A percentile compares a stretch with the other conserved stretches of the same genome.
Conservation (phyloP, 1,139 yeast genomes). For the Torulaspora globosa region DNA sequence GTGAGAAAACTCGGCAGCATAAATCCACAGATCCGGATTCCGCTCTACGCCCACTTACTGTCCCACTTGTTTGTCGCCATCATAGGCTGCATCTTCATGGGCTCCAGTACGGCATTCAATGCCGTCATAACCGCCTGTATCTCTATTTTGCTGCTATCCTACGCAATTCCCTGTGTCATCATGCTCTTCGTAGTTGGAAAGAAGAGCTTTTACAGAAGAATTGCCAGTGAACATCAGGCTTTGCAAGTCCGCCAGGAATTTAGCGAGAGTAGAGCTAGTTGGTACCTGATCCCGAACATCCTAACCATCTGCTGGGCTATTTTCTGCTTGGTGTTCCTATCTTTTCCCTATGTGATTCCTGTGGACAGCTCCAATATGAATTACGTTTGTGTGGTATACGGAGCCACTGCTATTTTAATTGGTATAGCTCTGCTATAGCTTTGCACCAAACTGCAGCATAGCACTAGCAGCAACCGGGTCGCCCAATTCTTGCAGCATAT, state of each 20-base stretch:
- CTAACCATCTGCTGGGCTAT: constrained; percentile 42
- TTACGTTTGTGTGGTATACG: constrained; percentile 45
- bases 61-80: constrained; percentile 36
- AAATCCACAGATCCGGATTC: constrained; percentile 33
- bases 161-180: constrained; percentile 35
- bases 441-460: no score
- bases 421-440: background rate
- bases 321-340: constrained; percentile 43
- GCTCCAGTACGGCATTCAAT: constrained; percentile 40
- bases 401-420: constrained; percentile 30
- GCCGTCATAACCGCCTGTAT: constrained; percentile 41
- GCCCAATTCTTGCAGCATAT: no score
- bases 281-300: constrained; percentile 46
- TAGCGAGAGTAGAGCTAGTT: background rate
- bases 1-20: constrained; percentile 32
- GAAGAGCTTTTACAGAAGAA: constrained; percentile 40
- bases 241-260: constrained; percentile 26
- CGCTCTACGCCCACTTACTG: constrained; percentile 37
- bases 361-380: constrained; percentile 45
- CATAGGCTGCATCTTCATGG: constrained; percentile 39
- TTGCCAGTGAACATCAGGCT: constrained; percentile 21
- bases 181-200: constrained; percentile 42
- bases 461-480: no score
- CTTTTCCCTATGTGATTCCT: constrained; percentile 47
- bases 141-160: constrained; percentile 37